Evolutionary conservation across 257 asterid genomes (phyloP), one percentile per base, ranked within the genome.

Genomic region (Nicotiana noctiflora): DNA sequence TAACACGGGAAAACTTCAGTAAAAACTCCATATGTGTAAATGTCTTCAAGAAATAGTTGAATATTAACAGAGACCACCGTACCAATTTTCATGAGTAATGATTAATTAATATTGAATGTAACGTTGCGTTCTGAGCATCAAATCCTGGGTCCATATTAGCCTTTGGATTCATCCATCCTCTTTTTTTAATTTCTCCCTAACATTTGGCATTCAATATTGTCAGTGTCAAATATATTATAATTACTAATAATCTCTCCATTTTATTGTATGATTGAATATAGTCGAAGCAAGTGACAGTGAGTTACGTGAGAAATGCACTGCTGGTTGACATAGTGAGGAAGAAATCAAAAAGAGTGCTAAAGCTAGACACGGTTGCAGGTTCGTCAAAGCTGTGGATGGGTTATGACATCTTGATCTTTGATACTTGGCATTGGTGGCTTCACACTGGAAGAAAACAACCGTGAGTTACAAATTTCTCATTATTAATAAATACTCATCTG

Each of bases 381-480:
- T 23, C n/a, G 8, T 34, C 79, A 37, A n/a, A 76, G 25, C 7
- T 27, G 6, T 86, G 89, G 89, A 56, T 27, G 34, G 81, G 79
- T 62, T 74, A 79, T 64, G 87, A 86, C 11, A 14, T 75, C 18
- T 46, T 86, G 76, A 83, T 86, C 19, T 86, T 86, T 70, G 76
- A 86, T 64, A 53, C 89, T 4, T 86, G 89, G 89, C 89, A 86
- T 57, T 86, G 89, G 89, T 86, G 89, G 85, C 82, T 84, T 81
- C 89, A 86, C 49, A 75, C 66, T 1, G 85, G 89, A 2, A 81
- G 82, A 19, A 75, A 86, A 79, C 89, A 86, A 84, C 56, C 76
- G 89, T 86, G 55, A 64, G 79, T 18, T 34, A 40, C 1, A 37
- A 1, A 37, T 5, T 6, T 37, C 44, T 37, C 44, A 6, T 37